Base-by-base conservation (phyloP, 306 rosid species). In the Styphnolobium japonicum region DNA sequence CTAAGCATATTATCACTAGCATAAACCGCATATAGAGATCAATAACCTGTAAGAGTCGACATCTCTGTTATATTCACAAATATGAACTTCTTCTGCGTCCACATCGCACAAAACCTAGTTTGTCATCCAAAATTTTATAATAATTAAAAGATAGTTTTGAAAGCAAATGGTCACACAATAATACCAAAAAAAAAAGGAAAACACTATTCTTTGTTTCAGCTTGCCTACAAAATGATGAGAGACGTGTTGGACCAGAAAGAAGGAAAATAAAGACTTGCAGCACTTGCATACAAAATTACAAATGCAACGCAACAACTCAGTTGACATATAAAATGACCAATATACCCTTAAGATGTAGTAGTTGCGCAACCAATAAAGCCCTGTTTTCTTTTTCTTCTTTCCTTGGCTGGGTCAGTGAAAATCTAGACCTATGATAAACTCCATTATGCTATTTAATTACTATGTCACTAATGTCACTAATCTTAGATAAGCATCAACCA, bases 181-280 rank as follows among this genome's bases (percentile, higher is more conserved):
- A n/a, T n/a, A n/a, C n/a, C n/a, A n/a, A n/a, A n/a, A n/a, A n/a
- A n/a, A n/a, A n/a, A n/a, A n/a, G n/a, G n/a, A n/a, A n/a, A n/a
- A n/a, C n/a, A n/a, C n/a, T n/a, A n/a, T n/a, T n/a, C n/a, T n/a
- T n/a, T n/a, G n/a, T n/a, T n/a, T n/a, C n/a, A n/a, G n/a, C n/a
- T n/a, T n/a, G n/a, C n/a, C n/a, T n/a, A n/a, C n/a, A n/a, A n/a
- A n/a, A 78, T 21, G n/a, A 62, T 79, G 81, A 64, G 67, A 82
- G 79, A 73, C 82, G 82, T 46, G 68, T 81, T 68, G 82, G 73
- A 63, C 80, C 82, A 21, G 4, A 55, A 68, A 25, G 66, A 27
- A 52, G 73, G 67, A 78, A 78, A 78, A 10, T 3, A 5, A n/a
- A n/a, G n/a, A n/a, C n/a, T n/a, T n/a, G n/a, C n/a, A 2, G 18